Evolutionary conservation across 148 eudicot species (phyloP), one percentile per base, ranked within the genome.

Genomic region (Euryodendron excelsum): DNA sequence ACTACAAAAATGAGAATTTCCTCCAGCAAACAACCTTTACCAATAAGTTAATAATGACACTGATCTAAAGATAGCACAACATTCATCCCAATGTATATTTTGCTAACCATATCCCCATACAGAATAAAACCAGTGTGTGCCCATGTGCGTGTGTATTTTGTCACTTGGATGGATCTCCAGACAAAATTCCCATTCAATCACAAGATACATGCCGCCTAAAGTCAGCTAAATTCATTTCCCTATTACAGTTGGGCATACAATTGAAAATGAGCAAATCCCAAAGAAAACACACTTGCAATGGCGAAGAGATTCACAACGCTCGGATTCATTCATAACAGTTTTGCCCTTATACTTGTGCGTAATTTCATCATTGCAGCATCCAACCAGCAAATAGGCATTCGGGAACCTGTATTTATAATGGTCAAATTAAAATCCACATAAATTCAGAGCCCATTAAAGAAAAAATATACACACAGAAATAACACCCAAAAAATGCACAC

Each of bases 301-400:
- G 31, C 95, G 90, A 62, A 91, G 93, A 37, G 95, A 91, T 80
- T 91, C 95, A 41, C 89, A 91, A 21, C 95, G 93, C 80, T 91
- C 95, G 0, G 56, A 33, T 59, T 85, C 95, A 18, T 72, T 91
- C 95, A 91, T 88, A 55, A 91, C 95, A 72, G 95, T 89, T 82
- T 91, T 91, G 0, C 95, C 95, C 87, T 91, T 91, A 69, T 63
- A 90, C 69, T 80, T 73, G 79, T 91, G 91, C 1, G 95, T 91
- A 52, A 77, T 85, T 80, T 80, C 91, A 82, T 91, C 95, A 48
- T 81, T 89, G 83, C 95, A 91, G 77, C 92, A 89, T 61, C 95
- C 95, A 66, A 91, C 91, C 76, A 91, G 82, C 85, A 91, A 82
- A 78, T 91, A 91, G 18, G 95, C 83, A 78, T 91, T 89, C 34